A percentile compares a stretch with the other conserved stretches of the same genome.
Conservation (phyloP, 2,329 filamentous ascomycete species). For the Exophiala aquamarina region DNA sequence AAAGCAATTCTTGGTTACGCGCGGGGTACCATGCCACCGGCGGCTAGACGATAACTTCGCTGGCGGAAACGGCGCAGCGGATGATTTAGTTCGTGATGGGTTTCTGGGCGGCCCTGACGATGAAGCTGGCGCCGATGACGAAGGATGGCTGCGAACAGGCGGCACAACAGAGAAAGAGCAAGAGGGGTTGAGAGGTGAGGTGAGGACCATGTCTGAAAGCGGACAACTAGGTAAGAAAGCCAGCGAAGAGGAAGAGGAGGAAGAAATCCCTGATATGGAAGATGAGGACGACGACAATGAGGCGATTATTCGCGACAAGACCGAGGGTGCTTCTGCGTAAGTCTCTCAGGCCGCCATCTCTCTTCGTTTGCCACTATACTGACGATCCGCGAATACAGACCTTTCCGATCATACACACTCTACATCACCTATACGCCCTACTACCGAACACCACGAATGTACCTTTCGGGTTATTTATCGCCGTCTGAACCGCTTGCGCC, state of each 20-base stretch:
- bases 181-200: constrained; percentile 74
- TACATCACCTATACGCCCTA: constrained; percentile 98
- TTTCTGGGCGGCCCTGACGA: constrained; percentile 53
- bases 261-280: constrained; percentile 97
- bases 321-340: constrained; percentile 55
- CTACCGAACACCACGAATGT: constrained; percentile 93
- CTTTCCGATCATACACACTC: constrained; percentile 89
- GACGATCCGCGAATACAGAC: constrained; percentile 49
- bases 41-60: constrained; percentile 92
- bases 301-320: constrained; percentile 83
- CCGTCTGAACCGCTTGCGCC: constrained; percentile 79
- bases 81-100: constrained; percentile 80
- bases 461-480: constrained; percentile 84
- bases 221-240: constrained; percentile 79
- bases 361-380: constrained; percentile 2
- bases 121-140: constrained; percentile 60
- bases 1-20: constrained; percentile 94
- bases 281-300: constrained; percentile 93
- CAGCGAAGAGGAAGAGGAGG: constrained; percentile 65
- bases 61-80: constrained; percentile 80
- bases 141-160: constrained; percentile 89
- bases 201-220: constrained; percentile 83
- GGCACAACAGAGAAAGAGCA: constrained; percentile 62
- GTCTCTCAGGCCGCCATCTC: constrained; percentile 31
- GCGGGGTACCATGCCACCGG: constrained; percentile 89